These are phyloP conservation scores for Colletotrichum tropicale DNA, from an alignment of 2,329 filamentous ascomycete genomes.

Conservation along the genomic window DNA sequence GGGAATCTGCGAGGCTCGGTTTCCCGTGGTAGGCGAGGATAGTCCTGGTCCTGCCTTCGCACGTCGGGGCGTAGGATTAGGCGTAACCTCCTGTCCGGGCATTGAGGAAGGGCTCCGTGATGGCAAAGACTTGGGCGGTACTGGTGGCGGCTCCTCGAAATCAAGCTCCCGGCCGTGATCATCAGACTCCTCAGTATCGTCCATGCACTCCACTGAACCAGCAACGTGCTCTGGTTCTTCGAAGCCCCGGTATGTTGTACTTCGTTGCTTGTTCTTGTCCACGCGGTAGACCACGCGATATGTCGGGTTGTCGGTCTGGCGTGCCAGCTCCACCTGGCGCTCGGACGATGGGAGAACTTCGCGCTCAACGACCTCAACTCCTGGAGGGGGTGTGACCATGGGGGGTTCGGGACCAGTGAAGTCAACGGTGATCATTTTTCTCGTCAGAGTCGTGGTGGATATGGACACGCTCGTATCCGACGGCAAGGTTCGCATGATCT, in stretches of 20 bases:
- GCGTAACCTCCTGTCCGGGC: not conserved
- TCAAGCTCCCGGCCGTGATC: not conserved
- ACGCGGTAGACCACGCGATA: slow-evolving; percentile 66
- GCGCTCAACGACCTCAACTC: slow-evolving; percentile 64
- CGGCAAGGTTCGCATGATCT: slow-evolving; percentile 59
- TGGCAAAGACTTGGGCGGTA: slow-evolving; percentile 23
- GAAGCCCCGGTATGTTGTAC: slow-evolving; percentile 38
- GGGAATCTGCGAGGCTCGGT: slow-evolving; percentile 23
- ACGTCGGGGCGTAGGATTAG: not conserved
- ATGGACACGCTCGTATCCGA: slow-evolving; percentile 64
- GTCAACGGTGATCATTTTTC: slow-evolving; percentile 69
- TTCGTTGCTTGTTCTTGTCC: slow-evolving; percentile 55
- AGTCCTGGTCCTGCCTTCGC: not conserved
- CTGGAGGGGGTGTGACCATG: slow-evolving; percentile 58
- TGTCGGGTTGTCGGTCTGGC: slow-evolving; percentile 31
- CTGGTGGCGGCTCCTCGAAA: slow-evolving; percentile 1
- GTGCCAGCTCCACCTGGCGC: slow-evolving; percentile 23
- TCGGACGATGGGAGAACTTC: slow-evolving; percentile 47
- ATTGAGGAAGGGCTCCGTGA: not conserved
- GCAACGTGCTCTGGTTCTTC: slow-evolving; percentile 33
- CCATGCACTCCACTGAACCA: slow-evolving; percentile 29
- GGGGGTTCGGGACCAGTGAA: slow-evolving; percentile 58
- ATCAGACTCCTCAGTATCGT: slow-evolving; percentile 23
- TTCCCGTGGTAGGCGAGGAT: not conserved
- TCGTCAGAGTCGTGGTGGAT: slow-evolving; percentile 62